Conservation (phyloP, 2,329 filamentous ascomycete species). For the Verticillium zaregamsianum region DNA sequence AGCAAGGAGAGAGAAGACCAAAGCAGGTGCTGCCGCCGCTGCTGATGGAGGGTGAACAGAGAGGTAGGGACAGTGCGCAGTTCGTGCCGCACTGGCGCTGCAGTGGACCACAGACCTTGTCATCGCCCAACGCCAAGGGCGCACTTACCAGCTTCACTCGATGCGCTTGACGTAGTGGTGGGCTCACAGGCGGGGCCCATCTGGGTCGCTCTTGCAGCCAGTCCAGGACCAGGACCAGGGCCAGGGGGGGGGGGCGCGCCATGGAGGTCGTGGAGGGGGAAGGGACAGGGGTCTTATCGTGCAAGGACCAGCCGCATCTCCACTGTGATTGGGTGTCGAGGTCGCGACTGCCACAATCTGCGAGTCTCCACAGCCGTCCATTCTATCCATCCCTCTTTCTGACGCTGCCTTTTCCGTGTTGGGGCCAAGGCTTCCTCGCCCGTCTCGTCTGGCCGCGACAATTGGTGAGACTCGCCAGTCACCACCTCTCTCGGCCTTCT, state of each 20-base stretch:
- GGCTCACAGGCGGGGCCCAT: slow-evolving; percentile 1
- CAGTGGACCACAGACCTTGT: neutral
- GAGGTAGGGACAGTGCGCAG: neutral
- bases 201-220: neutral
- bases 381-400: neutral
- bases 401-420: neutral
- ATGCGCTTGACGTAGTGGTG: slow-evolving; percentile 2
- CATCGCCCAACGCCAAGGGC: slow-evolving; percentile 1
- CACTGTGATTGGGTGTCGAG: neutral
- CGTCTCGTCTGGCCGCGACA: neutral
- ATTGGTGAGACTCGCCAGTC: neutral
- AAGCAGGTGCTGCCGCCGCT: no score
- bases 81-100: neutral
- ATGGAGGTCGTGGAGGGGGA: neutral
- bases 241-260: neutral
- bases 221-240: neutral
- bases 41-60: no score
- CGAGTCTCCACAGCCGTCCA: neutral
- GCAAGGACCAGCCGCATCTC: neutral
- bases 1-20: no score
- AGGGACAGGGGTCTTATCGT: neutral
- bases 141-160: neutral
- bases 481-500: neutral
- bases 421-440: neutral
- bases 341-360: neutral